These are phyloP conservation scores for Xylaria nigripes DNA, from an alignment of 495 filamentous ascomycete genomes.

Conservation along the genomic window DNA sequence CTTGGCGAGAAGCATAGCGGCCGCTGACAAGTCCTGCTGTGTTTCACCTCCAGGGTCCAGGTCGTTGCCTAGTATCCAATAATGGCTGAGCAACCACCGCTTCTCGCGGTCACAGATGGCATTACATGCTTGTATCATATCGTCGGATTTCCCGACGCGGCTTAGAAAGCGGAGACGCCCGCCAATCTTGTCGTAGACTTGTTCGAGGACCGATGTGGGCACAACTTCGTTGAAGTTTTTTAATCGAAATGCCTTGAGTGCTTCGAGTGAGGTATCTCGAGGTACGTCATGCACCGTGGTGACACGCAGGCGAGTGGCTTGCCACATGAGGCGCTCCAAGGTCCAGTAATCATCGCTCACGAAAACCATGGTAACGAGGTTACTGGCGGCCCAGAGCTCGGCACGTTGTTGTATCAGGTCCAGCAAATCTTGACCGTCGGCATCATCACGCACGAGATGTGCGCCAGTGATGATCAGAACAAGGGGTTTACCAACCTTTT, in stretches of 20 bases:
- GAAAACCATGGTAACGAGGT: conserved; percentile 80
- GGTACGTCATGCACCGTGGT: conserved; percentile 70
- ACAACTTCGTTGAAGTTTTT: conserved; percentile 57
- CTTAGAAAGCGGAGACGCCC: conserved; percentile 76
- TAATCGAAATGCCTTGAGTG: conserved; percentile 61
- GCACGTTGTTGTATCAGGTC: conserved; percentile 90
- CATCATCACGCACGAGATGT: conserved; percentile 79
- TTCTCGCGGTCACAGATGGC: conserved; percentile 71
- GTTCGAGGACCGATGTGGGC: conserved; percentile 45
- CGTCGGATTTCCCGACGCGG: conserved; percentile 65
- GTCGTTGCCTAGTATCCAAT: conserved; percentile 77
- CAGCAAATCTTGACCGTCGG: conserved; percentile 77
- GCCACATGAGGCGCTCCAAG: conserved; percentile 81
- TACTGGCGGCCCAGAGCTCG: conserved; percentile 86
- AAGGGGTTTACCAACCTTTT: conserved; percentile 53
- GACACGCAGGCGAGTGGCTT: conserved; percentile 83
- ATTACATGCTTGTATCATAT: conserved; percentile 65
- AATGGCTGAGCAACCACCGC: conserved; percentile 87
- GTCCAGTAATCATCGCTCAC: conserved; percentile 97
- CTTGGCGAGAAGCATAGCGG: conserved; percentile 84
- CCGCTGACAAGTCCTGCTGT: conserved; percentile 88
- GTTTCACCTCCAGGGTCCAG: conserved; percentile 99
- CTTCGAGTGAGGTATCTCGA: conserved; percentile 61
- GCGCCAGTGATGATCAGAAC: conserved; percentile 82
- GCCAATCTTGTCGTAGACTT: conserved; percentile 74